Evolutionary conservation across 2,329 filamentous ascomycete species (phyloP).

Genomic region (Cercospora sp.): DNA sequence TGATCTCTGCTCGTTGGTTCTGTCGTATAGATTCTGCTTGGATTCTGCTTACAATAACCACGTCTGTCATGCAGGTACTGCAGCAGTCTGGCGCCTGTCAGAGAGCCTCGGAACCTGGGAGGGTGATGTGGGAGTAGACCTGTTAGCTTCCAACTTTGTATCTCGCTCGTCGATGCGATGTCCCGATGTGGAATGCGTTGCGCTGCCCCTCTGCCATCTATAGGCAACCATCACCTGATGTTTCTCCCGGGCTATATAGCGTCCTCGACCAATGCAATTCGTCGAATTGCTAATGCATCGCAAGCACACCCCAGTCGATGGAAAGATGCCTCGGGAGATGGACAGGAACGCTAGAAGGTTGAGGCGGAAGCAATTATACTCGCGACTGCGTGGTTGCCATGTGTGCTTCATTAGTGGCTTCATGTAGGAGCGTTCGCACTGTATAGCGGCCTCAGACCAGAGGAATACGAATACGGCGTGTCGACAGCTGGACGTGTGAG

Average conservation of each 20-base stretch:
- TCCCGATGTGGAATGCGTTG: neutral
- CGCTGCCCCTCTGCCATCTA: neutral
- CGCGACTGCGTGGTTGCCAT: conserved; percentile 12
- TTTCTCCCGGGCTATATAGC: neutral
- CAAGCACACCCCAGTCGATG: neutral
- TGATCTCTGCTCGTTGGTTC: conserved; percentile 4
- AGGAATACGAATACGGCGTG: neutral
- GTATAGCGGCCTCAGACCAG: neutral
- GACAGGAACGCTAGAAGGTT: conserved; percentile 5
- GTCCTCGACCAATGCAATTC: neutral
- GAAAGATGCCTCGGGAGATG: conserved; percentile 10
- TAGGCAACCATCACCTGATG: neutral
- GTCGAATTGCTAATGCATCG: conserved; percentile 2
- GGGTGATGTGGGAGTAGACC: neutral
- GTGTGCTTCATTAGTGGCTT: neutral
- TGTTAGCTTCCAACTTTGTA: neutral
- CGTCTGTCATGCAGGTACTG: neutral
- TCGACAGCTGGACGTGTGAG: neutral
- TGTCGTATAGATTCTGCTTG: neutral
- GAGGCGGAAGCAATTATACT: conserved; percentile 1
- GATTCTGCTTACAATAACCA: neutral
- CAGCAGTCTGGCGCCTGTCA: neutral
- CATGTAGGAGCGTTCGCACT: conserved; percentile 9
- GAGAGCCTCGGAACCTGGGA: neutral
- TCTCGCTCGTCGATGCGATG: neutral